Conservation (phyloP, 2,329 filamentous ascomycete species). For the Trichoderma asperellum region DNA sequence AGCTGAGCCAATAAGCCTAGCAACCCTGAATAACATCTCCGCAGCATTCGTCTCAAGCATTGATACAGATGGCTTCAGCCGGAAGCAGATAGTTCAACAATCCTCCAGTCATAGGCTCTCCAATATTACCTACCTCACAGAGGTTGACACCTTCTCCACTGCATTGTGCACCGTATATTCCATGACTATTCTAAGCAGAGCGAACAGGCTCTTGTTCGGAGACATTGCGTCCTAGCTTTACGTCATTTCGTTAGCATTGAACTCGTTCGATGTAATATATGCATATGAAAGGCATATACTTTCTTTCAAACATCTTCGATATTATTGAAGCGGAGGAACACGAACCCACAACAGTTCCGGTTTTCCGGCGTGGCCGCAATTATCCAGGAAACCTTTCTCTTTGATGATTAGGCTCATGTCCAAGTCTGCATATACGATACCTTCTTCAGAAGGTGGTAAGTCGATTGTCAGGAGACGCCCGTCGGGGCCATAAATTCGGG, state of each 20-base stretch:
- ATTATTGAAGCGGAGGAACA: not conserved
- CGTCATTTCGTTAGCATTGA: not conserved
- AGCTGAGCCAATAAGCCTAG: too few species aligned
- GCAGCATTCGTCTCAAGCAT: too few species aligned
- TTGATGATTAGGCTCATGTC: not conserved
- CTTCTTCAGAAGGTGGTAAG: conserved; percentile 1
- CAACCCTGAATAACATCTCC: too few species aligned
- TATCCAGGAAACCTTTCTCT: not conserved
- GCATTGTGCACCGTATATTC: too few species aligned
- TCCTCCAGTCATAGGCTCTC: too few species aligned
- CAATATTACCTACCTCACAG: too few species aligned
- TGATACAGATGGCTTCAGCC: too few species aligned
- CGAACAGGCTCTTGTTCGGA: not conserved
- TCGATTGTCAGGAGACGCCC: conserved; percentile 1
- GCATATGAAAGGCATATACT: not conserved
- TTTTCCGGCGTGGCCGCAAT: not conserved
- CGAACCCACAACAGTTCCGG: not conserved
- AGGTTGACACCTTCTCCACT: too few species aligned
- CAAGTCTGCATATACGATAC: conserved; percentile 8
- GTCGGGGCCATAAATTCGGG: conserved; percentile 1
- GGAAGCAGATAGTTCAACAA: too few species aligned
- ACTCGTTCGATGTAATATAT: not conserved
- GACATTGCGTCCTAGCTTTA: not conserved
- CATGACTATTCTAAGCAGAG: not conserved
- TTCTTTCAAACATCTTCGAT: not conserved